These are phyloP conservation scores for Ceratocystis albifundus DNA, from an alignment of 2,329 filamentous ascomycete genomes.

Conservation along the genomic window DNA sequence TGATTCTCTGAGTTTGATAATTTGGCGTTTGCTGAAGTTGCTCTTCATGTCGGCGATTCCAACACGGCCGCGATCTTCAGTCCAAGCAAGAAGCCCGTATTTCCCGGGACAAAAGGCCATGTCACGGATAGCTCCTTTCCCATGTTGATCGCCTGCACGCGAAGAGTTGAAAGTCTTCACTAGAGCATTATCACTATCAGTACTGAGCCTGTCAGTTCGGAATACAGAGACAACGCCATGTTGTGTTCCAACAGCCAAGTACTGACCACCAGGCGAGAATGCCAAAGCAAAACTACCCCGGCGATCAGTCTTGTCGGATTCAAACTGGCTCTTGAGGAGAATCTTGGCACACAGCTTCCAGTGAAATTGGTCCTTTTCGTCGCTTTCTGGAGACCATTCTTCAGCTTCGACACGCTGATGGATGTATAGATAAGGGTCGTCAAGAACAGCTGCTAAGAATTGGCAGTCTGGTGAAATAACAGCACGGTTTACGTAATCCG, in stretches of 20 bases:
- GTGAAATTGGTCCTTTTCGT: slow-evolving; percentile 29
- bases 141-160: slow-evolving; percentile 47
- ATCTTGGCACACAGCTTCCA: slow-evolving; percentile 44
- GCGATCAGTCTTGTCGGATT: slow-evolving; percentile 43
- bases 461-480: slow-evolving; percentile 84
- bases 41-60: slow-evolving; percentile 62
- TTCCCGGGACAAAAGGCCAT: slow-evolving; percentile 88
- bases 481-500: slow-evolving; percentile 83
- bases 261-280: slow-evolving; percentile 59
- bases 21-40: slow-evolving; percentile 56
- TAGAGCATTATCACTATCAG: slow-evolving; percentile 45
- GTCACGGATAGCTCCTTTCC: slow-evolving; percentile 67
- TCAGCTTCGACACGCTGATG: slow-evolving; percentile 46
- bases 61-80: slow-evolving; percentile 69
- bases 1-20: slow-evolving; percentile 52
- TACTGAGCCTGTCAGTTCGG: slow-evolving; percentile 41
- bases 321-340: slow-evolving; percentile 47
- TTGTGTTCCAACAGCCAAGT: slow-evolving; percentile 67
- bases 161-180: slow-evolving; percentile 70
- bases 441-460: slow-evolving; percentile 71
- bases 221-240: slow-evolving; percentile 70
- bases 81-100: slow-evolving; percentile 86
- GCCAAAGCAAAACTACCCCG: slow-evolving; percentile 66
- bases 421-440: slow-evolving; percentile 77
- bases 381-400: slow-evolving; percentile 24